A percentile compares a stretch with the other conserved stretches of the same genome.
Evolutionary conservation across 202 grass and related monocot genomes (phyloP).

Genomic region (Eragrostis tef): DNA sequence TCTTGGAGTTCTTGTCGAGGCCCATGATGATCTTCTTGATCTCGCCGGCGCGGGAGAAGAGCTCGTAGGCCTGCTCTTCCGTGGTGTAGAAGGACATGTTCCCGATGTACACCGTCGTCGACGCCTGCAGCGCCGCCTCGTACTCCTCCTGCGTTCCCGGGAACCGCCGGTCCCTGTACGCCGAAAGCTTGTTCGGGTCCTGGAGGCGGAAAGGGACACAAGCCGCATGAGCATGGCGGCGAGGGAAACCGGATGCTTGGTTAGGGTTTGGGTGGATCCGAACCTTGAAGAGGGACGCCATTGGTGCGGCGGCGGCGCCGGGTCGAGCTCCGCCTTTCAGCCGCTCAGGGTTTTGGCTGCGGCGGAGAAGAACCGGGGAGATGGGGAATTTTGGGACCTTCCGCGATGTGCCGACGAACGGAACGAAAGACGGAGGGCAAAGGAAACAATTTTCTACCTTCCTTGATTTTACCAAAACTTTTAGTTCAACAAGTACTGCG

Average conservation of each 20-base stretch:
- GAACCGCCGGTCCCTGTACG: conserved; percentile 94
- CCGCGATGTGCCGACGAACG: not conserved
- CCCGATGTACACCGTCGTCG: conserved; percentile 84
- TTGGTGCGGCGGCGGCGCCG: conserved; percentile 48
- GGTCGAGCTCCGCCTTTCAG: not conserved
- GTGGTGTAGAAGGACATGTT: conserved; percentile 99
- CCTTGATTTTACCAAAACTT: not conserved
- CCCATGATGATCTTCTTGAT: conserved; percentile 99
- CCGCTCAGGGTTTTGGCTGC: conserved; percentile 27
- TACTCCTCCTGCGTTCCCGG: conserved; percentile 86
- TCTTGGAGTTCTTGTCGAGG: conserved; percentile 91
- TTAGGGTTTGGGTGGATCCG: conserved; percentile 42
- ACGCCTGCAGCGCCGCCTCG: conserved; percentile 69
- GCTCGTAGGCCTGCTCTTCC: conserved; percentile 94
- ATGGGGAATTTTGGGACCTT: not conserved
- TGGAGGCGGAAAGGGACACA: conserved; percentile 28
- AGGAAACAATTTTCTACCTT: not conserved
- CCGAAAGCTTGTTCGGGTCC: conserved; percentile 89
- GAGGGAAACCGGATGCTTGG: not conserved
- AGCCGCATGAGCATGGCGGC: conserved; percentile 26
- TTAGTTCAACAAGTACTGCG: too few species aligned
- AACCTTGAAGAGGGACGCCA: conserved; percentile 91
- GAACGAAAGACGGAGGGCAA: too few species aligned
- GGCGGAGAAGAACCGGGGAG: not conserved
- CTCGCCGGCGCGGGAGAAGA: conserved; percentile 90